phyloP scores from a whole-genome alignment of 1,284 basidiomycete species.

The Puccinia triticina region DNA sequence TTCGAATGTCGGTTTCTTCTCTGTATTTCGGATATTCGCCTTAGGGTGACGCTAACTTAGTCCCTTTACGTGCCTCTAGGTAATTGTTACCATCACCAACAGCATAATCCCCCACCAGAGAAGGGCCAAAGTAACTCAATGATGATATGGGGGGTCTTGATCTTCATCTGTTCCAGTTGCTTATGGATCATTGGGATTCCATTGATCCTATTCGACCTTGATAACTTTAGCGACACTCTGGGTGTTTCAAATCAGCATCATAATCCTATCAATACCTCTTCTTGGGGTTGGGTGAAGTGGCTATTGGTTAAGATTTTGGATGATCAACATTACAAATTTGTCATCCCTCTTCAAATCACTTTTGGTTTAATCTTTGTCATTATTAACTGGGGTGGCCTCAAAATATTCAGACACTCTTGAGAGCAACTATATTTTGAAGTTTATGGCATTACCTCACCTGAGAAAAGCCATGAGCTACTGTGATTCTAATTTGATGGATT shows the following conservation, averaged over 20 bases:
- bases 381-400: slow-evolving; percentile 44
- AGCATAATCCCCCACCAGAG: neutral
- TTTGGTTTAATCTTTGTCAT: slow-evolving; percentile 36
- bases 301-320: slow-evolving; percentile 21
- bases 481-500: no score
- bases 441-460: no score
- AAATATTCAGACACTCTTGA: slow-evolving; percentile 39
- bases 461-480: no score
- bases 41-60: slow-evolving; percentile 62
- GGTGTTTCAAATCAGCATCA: neutral
- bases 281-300: neutral
- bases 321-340: slow-evolving; percentile 36
- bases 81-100: neutral
- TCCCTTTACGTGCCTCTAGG: slow-evolving; percentile 53
- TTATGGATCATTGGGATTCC: slow-evolving; percentile 34
- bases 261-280: neutral
- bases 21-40: neutral
- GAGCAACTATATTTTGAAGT: neutral
- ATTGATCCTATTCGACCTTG: slow-evolving; percentile 17
- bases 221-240: neutral
- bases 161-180: slow-evolving; percentile 19
- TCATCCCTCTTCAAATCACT: slow-evolving; percentile 43
- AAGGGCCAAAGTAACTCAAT: neutral
- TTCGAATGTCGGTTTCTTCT: slow-evolving; percentile 70
- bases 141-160: slow-evolving; percentile 13